Base-by-base conservation (phyloP, 2,329 filamentous ascomycete genomes). In the Fusarium kyushuense region DNA sequence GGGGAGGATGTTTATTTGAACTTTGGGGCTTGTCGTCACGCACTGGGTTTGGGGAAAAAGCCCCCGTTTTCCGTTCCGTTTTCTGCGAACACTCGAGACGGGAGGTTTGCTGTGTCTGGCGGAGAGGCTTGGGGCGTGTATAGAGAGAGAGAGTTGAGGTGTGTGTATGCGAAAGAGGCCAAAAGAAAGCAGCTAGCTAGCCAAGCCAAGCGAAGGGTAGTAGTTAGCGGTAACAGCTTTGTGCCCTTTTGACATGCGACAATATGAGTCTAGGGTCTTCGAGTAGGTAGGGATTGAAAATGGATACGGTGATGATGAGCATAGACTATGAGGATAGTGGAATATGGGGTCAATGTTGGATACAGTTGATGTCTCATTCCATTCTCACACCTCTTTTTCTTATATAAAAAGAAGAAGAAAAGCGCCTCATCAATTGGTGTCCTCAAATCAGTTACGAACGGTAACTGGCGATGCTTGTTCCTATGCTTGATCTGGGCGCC, bases 1-100 rank as follows among this genome's bases (percentile, higher is more conserved):
- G 58, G 42, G 42, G 52, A 49, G 19, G 56, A 59, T 54, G 54
- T 45, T 55, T 63, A 63, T 63, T 51, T 63, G 60, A 63, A 40
- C 40, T 63, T 38, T 48, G 36, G 38, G 51, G 54, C 42, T 62
- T 58, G 59, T 51, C 53, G 61, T 64, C 61, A 64, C 45, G 48
- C 49, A 40, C 46, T 54, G 23, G 32, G 41, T 51, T 25, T 32
- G 29, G 40, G 16, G 3, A 32, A 55, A 40, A 48, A 25, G n/a
- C 46, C 46, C 48, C 56, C 27, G 58, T 61, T 54, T 61, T 43
- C 55, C 57, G 57, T 61, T 43, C 55, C 57, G 57, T 38, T 61
- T 54, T 32, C 58, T 38, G 38, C 32, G 45, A 60, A 29, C 38
- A 36, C 55, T 61, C 35, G 38, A 54, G 29, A 40, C 47, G 40